phyloP scores from a whole-genome alignment of 1,284 basidiomycete species.

The Bjerkandera adusta region DNA sequence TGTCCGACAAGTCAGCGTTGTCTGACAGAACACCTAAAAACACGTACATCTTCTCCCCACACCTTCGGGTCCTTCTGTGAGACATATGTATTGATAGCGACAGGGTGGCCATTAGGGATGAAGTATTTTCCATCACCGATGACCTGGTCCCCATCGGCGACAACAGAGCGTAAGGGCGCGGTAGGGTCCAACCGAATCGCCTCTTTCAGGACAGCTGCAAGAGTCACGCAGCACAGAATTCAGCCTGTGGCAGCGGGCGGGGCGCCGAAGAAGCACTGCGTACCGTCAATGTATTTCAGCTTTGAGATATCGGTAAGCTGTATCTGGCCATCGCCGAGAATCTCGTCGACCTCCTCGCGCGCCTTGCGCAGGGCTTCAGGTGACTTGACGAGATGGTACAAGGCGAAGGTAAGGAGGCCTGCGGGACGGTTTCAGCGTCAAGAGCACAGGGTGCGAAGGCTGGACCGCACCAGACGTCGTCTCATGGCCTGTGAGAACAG shows the following conservation, averaged over 20 bases:
- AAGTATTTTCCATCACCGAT: constrained; percentile 42
- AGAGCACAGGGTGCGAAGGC: neutral
- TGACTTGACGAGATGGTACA: constrained; percentile 45
- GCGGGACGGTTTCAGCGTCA: neutral
- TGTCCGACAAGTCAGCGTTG: neutral
- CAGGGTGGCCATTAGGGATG: constrained; percentile 32
- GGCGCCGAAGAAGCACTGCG: no score
- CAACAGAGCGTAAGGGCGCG: constrained; percentile 35
- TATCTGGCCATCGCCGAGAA: constrained; percentile 37
- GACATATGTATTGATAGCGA: constrained; percentile 32
- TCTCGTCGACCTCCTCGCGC: constrained; percentile 44
- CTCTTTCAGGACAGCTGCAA: constrained; percentile 45
- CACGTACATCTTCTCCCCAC: constrained; percentile 49
- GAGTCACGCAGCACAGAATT: no score
- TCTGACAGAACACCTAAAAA: neutral
- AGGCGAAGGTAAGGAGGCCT: constrained; percentile 38
- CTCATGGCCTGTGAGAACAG: constrained; percentile 37
- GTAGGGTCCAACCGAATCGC: constrained; percentile 44
- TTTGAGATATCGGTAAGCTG: constrained; percentile 39
- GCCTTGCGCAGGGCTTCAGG: constrained; percentile 42
- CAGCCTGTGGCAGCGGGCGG: no score
- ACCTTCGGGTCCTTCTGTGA: constrained; percentile 43
- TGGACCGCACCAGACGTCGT: constrained; percentile 43
- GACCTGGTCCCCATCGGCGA: constrained; percentile 36
- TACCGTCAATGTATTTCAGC: constrained; percentile 42